A percentile compares a stretch with the other conserved stretches of the same genome.
Conservation (phyloP, 768 basidiomycete species). For the Roridomyces roridus region DNA sequence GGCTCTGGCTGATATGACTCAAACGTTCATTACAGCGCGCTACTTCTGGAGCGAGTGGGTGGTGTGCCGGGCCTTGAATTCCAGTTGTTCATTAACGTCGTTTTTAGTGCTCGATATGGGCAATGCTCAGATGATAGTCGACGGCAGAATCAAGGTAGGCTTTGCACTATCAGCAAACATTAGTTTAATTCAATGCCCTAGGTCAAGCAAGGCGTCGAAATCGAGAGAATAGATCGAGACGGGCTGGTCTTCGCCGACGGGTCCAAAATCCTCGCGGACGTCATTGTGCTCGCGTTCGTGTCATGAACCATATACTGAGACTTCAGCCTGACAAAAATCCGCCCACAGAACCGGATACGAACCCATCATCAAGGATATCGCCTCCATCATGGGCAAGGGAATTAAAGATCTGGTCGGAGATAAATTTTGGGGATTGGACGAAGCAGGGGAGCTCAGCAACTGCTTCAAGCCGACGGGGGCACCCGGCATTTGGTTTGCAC, state of each 20-base stretch:
- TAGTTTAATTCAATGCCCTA: constrained; percentile 41
- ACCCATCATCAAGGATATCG: constrained; percentile 20
- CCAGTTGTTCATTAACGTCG: neutral
- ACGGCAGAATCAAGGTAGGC: constrained; percentile 48
- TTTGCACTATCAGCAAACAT: constrained; percentile 43
- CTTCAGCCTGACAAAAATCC: too few relatives aligned
- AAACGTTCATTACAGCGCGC: neutral
- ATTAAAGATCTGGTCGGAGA: neutral
- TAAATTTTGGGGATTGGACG: neutral
- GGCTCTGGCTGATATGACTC: neutral
- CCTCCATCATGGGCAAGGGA: neutral
- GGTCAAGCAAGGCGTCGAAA: constrained; percentile 52
- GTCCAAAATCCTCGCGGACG: constrained; percentile 49
- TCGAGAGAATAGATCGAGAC: constrained; percentile 24
- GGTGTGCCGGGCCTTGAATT: neutral
- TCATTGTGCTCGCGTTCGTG: constrained; percentile 5
- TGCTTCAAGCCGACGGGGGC: neutral
- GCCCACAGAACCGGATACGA: neutral
- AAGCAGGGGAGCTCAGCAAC: neutral
- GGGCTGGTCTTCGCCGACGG: constrained; percentile 9
- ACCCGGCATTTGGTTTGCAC: neutral
- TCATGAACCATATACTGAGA: too few relatives aligned
- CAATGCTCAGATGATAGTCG: constrained; percentile 40
- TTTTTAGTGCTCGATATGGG: constrained; percentile 30
- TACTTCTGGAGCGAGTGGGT: constrained; percentile 14